These are phyloP conservation scores for Aegle marmelos DNA, from an alignment of 345 rosid genomes.

Conservation along the genomic window DNA sequence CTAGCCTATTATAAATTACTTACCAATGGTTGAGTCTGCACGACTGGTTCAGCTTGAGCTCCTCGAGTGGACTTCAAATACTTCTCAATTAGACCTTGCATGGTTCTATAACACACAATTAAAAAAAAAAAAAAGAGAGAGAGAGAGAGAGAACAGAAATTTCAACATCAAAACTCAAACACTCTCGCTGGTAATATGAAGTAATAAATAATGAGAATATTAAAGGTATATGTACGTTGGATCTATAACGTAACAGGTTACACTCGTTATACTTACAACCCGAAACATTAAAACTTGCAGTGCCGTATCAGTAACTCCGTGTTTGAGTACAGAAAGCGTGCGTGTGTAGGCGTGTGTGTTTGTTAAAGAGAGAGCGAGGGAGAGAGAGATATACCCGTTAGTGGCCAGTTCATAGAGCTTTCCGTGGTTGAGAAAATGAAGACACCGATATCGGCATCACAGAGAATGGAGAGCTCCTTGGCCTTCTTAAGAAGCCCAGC, in stretches of 20 bases:
- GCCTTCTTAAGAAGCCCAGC: slow-evolving; percentile 96
- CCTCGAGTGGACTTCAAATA: slow-evolving; percentile 46
- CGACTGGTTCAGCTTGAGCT: slow-evolving; percentile 23
- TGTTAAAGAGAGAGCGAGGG: too few species aligned
- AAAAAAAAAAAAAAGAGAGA: too few species aligned
- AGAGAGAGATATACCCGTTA: slow-evolving; percentile 49
- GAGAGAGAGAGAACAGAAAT: neutral
- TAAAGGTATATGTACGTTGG: neutral
- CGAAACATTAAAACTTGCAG: neutral
- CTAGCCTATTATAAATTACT: neutral
- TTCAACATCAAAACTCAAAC: neutral
- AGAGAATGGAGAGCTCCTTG: slow-evolving; percentile 90
- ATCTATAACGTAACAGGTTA: neutral
- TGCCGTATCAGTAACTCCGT: neutral
- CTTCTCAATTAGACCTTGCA: slow-evolving; percentile 62
- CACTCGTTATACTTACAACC: neutral
- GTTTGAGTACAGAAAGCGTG: neutral
- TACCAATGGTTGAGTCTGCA: slow-evolving; percentile 31
- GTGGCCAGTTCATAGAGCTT: slow-evolving; percentile 87
- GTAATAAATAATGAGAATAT: neutral
- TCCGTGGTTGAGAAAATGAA: slow-evolving; percentile 72
- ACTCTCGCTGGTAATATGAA: neutral
- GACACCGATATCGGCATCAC: slow-evolving; percentile 93
- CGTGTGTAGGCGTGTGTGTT: too few species aligned
- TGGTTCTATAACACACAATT: slow-evolving; percentile 30